Base-by-base conservation (phyloP, 2,329 filamentous ascomycete genomes). In the Mycocentrospora acerina region DNA sequence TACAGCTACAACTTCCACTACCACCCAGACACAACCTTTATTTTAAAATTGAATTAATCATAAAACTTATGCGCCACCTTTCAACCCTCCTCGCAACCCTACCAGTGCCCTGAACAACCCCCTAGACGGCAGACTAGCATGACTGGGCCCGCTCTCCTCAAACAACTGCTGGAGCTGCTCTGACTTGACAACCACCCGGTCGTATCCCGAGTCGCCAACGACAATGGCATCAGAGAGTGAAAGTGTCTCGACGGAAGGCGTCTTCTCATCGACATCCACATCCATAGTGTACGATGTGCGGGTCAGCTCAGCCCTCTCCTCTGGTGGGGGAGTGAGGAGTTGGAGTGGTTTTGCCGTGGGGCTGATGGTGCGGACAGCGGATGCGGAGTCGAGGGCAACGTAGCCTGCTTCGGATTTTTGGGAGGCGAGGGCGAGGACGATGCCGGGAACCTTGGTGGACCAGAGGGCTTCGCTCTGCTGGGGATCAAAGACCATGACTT, bases 71-170 rank as follows among this genome's bases (percentile, higher is more conserved):
- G n/a, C n/a, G n/a, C n/a, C 62, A 80, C 83, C 44, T 77, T 71
- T n/a, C n/a, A n/a, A n/a, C n/a, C n/a, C n/a, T 1, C 79, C 77
- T 60, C 86, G 81, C 47, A 88, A 60, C 4, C 73, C 79, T 10
- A 85, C 78, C 26, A 91, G 82, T 64, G 82, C 80, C 64, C 85
- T 82, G 60, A 90, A 90, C 70, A 88, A 78, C 46, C 89, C 86
- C 64, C 85, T 81, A 15, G 90, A 79, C 9, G 85, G 80, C 15
- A 84, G 82, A 56, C 85, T 77, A 1, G 84, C 82, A 58, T 85
- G 86, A 3, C 82, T 78, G 2, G 83, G 81, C 2, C 81, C 81
- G 13, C 37, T 44, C 47, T 89, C 83, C 30, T 44, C 42, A 48
- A 90, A 89, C 25, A 90, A 78, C 34, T 81, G 76, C 5, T 84